Base-by-base conservation (phyloP, 306 rosid genomes). In the Canavalia ensiformis region DNA sequence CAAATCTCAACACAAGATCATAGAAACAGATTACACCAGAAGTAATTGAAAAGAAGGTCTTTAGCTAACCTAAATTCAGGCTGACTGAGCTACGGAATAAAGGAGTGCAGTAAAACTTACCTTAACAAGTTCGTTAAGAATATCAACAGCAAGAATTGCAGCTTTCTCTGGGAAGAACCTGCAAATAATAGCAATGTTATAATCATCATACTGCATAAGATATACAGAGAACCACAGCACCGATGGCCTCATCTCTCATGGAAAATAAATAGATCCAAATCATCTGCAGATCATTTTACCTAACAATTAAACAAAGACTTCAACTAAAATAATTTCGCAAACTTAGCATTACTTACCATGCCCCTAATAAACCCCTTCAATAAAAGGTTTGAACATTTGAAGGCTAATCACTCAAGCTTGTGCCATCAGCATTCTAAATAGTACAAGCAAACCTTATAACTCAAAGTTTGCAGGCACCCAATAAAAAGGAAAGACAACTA, bases 91-190 rank as follows among this genome's bases (percentile, higher is more conserved):
- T 9, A 8, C 45, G 50, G 63, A 54, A 68, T 79, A 41, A 68
- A 74, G 58, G 74, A 77, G 29, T 45, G 13, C 1, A 34, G 62
- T 50, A 55, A 30, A 25, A 84, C 90, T 78, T 56, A 96, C 99
- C 99, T 90, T 87, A 67, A 88, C 88, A 44, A 96, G 94, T 87
- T 88, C 97, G 66, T 88, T 84, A 51, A 96, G 89, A 81, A 96
- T 82, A 67, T 89, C 90, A 75, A 66, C 84, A 56, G 98, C 97
- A 52, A 90, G 83, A 75, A 57, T 41, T 28, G 96, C 84, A 18
- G 97, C 93, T 89, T 90, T 93, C 76, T 96, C 97, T 2, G 99
- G 97, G 83, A 93, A 90, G 87, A 96, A 93, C 97, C 98, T 96
- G 92, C 83, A 75, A 64, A 80, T 57, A 79, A 67, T 59, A 69